phyloP scores from a whole-genome alignment of 2,329 filamentous ascomycete genomes.

The Nothopassalora personata region DNA sequence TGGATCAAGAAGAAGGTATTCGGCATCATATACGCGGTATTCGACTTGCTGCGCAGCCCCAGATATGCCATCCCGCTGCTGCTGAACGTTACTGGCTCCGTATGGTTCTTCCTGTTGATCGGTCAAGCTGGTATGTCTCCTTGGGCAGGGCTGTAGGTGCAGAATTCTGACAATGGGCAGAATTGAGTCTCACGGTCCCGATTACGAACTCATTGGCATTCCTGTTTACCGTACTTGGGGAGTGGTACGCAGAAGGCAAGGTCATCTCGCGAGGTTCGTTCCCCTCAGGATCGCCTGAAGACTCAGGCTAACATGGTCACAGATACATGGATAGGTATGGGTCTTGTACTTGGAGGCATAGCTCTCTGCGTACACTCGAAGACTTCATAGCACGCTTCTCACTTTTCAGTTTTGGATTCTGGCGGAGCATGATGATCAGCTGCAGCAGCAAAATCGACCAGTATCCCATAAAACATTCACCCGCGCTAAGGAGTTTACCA shows the following conservation, averaged over 20 bases:
- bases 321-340: constrained; percentile 84
- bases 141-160: background rate
- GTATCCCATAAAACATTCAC: no score
- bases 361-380: constrained; percentile 69
- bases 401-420: background rate
- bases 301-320: constrained; percentile 1
- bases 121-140: constrained; percentile 71
- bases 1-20: constrained; percentile 60
- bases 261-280: constrained; percentile 69
- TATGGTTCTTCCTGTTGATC: constrained; percentile 96
- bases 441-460: no score
- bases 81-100: constrained; percentile 82
- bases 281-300: no score
- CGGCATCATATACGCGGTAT: constrained; percentile 65
- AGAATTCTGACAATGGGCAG: constrained; percentile 41
- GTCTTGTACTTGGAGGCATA: constrained; percentile 71
- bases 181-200: constrained; percentile 86
- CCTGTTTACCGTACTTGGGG: constrained; percentile 88
- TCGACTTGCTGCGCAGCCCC: constrained; percentile 74
- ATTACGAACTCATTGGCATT: constrained; percentile 94
- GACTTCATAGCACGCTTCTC: constrained; percentile 19
- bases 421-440: background rate
- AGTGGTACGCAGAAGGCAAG: constrained; percentile 92
- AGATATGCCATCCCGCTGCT: constrained; percentile 79
- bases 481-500: no score